Conservation (phyloP, 2,329 filamentous ascomycete species). For the Colletotrichum horii region DNA sequence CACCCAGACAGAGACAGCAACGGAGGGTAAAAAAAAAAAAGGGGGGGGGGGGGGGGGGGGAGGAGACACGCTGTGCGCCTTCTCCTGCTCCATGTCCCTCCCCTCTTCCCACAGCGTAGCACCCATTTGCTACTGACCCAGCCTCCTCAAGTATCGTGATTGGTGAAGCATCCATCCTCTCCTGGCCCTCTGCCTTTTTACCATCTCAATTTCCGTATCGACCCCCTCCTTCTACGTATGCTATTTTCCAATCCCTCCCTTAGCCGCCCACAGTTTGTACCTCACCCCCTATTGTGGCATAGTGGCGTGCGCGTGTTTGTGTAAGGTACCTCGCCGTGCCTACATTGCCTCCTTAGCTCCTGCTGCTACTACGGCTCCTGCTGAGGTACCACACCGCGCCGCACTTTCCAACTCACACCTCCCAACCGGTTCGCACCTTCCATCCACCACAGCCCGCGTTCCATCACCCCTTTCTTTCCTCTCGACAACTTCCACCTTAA, state of each 20-base stretch:
- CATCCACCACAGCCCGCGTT: background rate
- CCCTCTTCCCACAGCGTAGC: background rate
- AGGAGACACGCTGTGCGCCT: background rate
- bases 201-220: slow-evolving; percentile 23
- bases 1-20: background rate
- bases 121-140: background rate
- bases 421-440: slow-evolving; percentile 3
- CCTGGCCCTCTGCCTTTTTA: slow-evolving; percentile 29
- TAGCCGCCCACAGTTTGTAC: slow-evolving; percentile 10
- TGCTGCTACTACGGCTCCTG: background rate
- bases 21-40: background rate
- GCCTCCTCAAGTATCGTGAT: background rate
- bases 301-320: slow-evolving; percentile 7
- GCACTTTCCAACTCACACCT: background rate
- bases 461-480: slow-evolving; percentile 22
- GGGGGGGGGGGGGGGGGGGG: background rate
- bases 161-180: slow-evolving; percentile 5
- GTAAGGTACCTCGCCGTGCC: background rate
- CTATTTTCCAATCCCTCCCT: slow-evolving; percentile 5
- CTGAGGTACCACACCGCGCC: background rate
- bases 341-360: background rate
- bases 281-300: slow-evolving; percentile 20
- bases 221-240: slow-evolving; percentile 12
- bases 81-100: background rate
- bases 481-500: slow-evolving; percentile 4